Percentiles rank a stretch among this genome's conserved stretches.
Evolutionary conservation across 108 stramenopile species (phyloP).

Genomic region (Fragilaria crotonensis): DNA sequence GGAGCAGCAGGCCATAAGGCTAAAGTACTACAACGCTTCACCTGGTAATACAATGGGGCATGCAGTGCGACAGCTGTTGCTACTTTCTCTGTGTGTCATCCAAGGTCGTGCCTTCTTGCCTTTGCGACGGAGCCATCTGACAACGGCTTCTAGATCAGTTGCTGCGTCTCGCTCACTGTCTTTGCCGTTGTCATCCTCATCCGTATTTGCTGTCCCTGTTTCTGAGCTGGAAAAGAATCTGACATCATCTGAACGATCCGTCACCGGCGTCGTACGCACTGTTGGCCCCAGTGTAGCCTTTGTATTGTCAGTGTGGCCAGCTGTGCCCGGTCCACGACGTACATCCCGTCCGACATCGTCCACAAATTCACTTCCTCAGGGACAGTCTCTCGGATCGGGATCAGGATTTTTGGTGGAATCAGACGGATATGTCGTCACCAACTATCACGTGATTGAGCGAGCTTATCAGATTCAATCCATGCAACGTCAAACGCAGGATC

Average conservation of each 20-base stretch:
- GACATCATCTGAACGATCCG: constrained; percentile 43
- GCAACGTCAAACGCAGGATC: background rate
- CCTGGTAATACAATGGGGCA: too few relatives aligned
- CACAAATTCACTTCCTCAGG: constrained; percentile 14
- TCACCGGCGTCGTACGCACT: constrained; percentile 50
- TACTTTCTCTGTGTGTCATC: too few relatives aligned
- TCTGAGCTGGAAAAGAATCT: constrained; percentile 41
- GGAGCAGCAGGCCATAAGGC: too few relatives aligned
- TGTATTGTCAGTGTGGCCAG: constrained; percentile 56
- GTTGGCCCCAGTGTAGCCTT: constrained; percentile 59
- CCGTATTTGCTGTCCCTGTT: constrained; percentile 24
- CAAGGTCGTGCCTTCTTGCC: too few relatives aligned
- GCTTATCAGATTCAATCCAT: constrained; percentile 36
- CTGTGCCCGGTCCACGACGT: constrained; percentile 12
- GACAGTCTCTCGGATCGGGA: constrained; percentile 46
- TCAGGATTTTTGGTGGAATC: constrained; percentile 67
- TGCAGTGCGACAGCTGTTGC: too few relatives aligned
- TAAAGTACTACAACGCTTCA: too few relatives aligned
- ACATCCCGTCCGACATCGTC: background rate
- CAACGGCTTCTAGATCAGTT: too few relatives aligned
- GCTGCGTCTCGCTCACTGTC: too few relatives aligned
- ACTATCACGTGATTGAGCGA: constrained; percentile 80
- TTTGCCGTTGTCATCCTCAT: too few relatives aligned
- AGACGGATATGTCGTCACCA: constrained; percentile 82
- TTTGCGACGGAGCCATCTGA: too few relatives aligned